phyloP scores from a whole-genome alignment of 768 basidiomycete genomes.

The Tricholomella constricta region DNA sequence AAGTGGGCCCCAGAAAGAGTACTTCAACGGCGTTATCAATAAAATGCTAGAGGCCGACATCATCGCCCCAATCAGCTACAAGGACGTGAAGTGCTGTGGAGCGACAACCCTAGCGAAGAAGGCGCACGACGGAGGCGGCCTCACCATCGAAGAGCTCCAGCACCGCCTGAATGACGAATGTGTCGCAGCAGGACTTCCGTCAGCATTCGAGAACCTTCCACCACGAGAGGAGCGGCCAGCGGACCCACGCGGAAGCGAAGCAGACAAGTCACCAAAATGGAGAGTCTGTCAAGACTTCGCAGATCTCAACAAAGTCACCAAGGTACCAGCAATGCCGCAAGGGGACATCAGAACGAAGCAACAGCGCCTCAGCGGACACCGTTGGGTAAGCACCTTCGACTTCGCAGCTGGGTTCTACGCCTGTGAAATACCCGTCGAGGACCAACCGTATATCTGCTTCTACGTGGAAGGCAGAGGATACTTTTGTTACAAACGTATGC shows the following conservation, averaged over 20 bases:
- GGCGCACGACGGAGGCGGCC: slow-evolving; percentile 29
- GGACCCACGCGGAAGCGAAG: slow-evolving; percentile 20
- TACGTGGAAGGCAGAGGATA: slow-evolving; percentile 41
- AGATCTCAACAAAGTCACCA: slow-evolving; percentile 12
- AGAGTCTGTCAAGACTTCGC: slow-evolving; percentile 1
- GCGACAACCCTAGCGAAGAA: slow-evolving; percentile 40
- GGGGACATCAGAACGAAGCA: slow-evolving; percentile 43
- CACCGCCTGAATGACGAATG: slow-evolving; percentile 36
- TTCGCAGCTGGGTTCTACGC: slow-evolving; percentile 40
- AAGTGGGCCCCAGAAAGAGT: slow-evolving; percentile 32
- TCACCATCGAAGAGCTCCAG: slow-evolving; percentile 35
- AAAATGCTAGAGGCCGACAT: slow-evolving; percentile 36
- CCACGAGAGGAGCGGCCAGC: slow-evolving; percentile 12
- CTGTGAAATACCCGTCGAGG: slow-evolving; percentile 16
- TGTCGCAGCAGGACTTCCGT: slow-evolving; percentile 21
- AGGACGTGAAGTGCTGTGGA: slow-evolving; percentile 36
- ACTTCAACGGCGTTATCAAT: slow-evolving; percentile 30
- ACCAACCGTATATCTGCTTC: slow-evolving; percentile 27
- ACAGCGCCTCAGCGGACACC: slow-evolving; percentile 33
- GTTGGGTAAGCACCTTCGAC: slow-evolving; percentile 35
- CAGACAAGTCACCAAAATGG: slow-evolving; percentile 28
- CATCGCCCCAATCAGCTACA: slow-evolving; percentile 28
- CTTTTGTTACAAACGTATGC: slow-evolving; percentile 1
- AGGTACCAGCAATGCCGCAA: slow-evolving; percentile 31
- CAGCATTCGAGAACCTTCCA: slow-evolving; percentile 22